phyloP scores from a whole-genome alignment of 163 green algal species.

The Prototheca cutis region DNA sequence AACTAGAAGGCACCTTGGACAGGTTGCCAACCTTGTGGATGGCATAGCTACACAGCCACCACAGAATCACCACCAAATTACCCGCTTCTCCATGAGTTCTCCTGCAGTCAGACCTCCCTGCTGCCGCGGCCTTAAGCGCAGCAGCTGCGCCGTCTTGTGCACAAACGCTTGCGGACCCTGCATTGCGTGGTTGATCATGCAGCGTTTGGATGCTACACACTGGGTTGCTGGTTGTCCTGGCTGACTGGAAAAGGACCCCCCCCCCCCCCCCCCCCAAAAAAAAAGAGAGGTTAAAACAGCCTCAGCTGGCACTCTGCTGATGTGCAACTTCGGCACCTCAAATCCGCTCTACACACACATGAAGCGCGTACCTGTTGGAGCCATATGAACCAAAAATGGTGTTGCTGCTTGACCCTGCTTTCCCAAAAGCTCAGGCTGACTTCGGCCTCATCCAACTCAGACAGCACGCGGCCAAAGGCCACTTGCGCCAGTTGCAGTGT shows the following conservation, averaged over 20 bases:
- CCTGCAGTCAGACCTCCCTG: background rate
- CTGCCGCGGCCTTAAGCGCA: background rate
- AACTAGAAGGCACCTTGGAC: no score
- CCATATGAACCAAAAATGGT: constrained; percentile 45
- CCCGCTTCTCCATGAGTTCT: constrained; percentile 26
- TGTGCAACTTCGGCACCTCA: no score
- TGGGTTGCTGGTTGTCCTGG: no score
- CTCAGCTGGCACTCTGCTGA: no score
- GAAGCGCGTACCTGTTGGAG: constrained; percentile 19
- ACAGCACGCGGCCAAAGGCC: constrained; percentile 23
- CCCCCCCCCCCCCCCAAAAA: no score
- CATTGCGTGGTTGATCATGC: no score
- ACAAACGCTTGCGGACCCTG: constrained; percentile 39
- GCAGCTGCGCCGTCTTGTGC: constrained; percentile 14
- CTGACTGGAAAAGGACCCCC: no score
- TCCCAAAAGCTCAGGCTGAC: constrained; percentile 51
- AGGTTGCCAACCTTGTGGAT: no score
- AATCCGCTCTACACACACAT: background rate
- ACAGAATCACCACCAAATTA: no score
- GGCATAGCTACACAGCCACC: no score
- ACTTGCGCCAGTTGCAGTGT: constrained; percentile 28
- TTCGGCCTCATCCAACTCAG: constrained; percentile 33
- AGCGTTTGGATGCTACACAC: no score
- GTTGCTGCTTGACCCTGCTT: constrained; percentile 21
- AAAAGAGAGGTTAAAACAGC: no score